Evolutionary conservation across 305 asterid genomes (phyloP), one percentile per base, ranked within the genome.

Genomic region (Rubia balearica): DNA sequence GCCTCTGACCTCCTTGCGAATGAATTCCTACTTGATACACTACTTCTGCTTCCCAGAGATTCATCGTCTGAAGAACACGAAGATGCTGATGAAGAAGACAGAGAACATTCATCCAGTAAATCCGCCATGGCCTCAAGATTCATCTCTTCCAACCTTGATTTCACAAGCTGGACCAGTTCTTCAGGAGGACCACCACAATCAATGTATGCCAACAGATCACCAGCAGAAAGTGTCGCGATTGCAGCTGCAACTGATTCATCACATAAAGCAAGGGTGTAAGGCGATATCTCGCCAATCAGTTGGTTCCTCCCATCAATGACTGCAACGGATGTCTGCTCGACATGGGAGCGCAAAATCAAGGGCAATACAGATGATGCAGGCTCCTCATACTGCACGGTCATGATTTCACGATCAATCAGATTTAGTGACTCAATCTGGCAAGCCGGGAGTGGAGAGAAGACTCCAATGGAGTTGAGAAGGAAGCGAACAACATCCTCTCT

Each of bases 11-110:
- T 83, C 87, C 88, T 84, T 2, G 77, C 82, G 0, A 83, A 73
- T 56, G 76, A 82, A 74, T 69, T 65, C 42, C 92, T 82, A n/a
- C 86, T 80, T 0, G 83, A 73, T 55, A 48, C 79, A 49, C 75
- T 73, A 40, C 42, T 73, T 75, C 79, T 79, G 71, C 77, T 77
- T 19, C 73, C 70, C 68, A 71, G 65, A 8, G 75, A 82, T 61
- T 90, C 97, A 5, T 90, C 92, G 12, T 92, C 98, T 6, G 96
- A 87, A 2, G 96, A 87, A 70, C 85, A 80, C 67, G 91, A 85
- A 12, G 85, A 81, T 21, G 76, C 64, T 8, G 80, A 83, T 2
- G 77, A 72, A 8, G 86, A 61, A 55, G 83, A 83, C 4, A 77
- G 22, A 42, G 81, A 76, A 53, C 70, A 73, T 70, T 89, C 98